Evolutionary conservation across 495 filamentous ascomycete species (phyloP).

Genomic region (Darksidea phi): DNA sequence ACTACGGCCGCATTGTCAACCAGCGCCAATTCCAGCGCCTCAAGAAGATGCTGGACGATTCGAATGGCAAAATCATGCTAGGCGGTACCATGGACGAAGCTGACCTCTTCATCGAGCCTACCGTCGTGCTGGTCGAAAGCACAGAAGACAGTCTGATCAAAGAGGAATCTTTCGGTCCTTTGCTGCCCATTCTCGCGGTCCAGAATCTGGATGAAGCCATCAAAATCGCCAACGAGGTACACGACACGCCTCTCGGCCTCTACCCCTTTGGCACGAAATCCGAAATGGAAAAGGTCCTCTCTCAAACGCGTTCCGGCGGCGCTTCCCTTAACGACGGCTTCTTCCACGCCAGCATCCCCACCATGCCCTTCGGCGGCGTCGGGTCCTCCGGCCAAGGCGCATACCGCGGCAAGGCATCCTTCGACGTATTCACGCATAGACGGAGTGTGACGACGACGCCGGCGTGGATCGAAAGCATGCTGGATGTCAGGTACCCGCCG

Average conservation of each 20-base stretch:
- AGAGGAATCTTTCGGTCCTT: conserved; percentile 87
- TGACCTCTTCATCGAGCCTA: conserved; percentile 81
- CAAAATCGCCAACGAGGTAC: conserved; percentile 67
- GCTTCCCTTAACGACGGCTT: conserved; percentile 53
- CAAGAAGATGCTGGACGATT: conserved; percentile 81
- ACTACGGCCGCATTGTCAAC: conserved; percentile 79
- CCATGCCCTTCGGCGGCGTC: conserved; percentile 85
- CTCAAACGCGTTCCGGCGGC: conserved; percentile 44
- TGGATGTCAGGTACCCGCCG: conserved; percentile 79
- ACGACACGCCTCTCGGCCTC: conserved; percentile 76
- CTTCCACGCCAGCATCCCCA: conserved; percentile 74
- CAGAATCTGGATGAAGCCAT: conserved; percentile 78
- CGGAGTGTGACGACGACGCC: conserved; percentile 75
- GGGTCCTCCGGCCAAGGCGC: conserved; percentile 79
- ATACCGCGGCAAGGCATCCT: conserved; percentile 79
- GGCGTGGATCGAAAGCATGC: conserved; percentile 72
- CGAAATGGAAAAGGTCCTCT: conserved; percentile 60
- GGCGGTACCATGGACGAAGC: conserved; percentile 78
- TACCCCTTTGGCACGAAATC: conserved; percentile 79
- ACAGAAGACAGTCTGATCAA: conserved; percentile 72
- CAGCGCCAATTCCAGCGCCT: conserved; percentile 74
- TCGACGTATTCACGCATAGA: conserved; percentile 79
- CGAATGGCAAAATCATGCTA: conserved; percentile 77
- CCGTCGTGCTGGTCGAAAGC: conserved; percentile 72
- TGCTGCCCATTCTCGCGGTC: conserved; percentile 76